A percentile compares a stretch with the other conserved stretches of the same genome.
Conservation (phyloP, 2,329 filamentous ascomycete genomes). For the Colletotrichum karsti region DNA sequence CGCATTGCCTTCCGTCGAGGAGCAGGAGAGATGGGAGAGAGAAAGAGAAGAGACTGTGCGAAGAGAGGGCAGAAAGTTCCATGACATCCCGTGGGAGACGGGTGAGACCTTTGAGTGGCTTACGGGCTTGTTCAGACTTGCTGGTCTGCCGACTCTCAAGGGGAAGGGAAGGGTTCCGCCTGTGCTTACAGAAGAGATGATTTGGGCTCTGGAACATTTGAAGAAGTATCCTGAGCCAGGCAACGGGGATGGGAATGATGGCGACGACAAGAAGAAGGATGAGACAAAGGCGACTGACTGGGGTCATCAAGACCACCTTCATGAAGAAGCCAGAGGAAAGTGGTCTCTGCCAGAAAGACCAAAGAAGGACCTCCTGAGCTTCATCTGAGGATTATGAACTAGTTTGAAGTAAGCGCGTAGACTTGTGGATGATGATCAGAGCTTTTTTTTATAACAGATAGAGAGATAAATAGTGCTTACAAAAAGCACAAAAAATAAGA, state of each 20-base stretch:
- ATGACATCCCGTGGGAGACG: conserved; percentile 60
- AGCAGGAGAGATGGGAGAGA: conserved; percentile 57
- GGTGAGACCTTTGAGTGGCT: conserved; percentile 60
- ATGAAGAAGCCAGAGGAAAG: not conserved
- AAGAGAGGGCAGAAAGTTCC: conserved; percentile 52
- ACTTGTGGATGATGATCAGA: too few relatives aligned
- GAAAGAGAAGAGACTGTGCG: conserved; percentile 41
- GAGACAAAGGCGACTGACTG: not conserved
- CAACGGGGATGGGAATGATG: conserved; percentile 19
- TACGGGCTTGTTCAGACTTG: conserved; percentile 52
- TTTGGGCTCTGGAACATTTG: conserved; percentile 58
- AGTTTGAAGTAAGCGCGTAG: too few relatives aligned
- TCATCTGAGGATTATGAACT: not conserved
- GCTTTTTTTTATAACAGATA: too few relatives aligned
- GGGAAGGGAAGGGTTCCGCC: conserved; percentile 58
- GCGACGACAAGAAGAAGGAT: not conserved
- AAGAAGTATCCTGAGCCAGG: conserved; percentile 54
- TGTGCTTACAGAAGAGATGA: conserved; percentile 48
- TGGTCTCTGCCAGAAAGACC: not conserved
- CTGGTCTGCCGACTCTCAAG: conserved; percentile 55
- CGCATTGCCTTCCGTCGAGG: conserved; percentile 45
- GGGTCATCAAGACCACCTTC: not conserved
- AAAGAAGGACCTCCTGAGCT: conserved; percentile 16
- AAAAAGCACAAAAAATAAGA: too few relatives aligned
- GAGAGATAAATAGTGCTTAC: too few relatives aligned